Base-by-base conservation (phyloP, 257 asterid species). In the Coffea eugenioides region DNA sequence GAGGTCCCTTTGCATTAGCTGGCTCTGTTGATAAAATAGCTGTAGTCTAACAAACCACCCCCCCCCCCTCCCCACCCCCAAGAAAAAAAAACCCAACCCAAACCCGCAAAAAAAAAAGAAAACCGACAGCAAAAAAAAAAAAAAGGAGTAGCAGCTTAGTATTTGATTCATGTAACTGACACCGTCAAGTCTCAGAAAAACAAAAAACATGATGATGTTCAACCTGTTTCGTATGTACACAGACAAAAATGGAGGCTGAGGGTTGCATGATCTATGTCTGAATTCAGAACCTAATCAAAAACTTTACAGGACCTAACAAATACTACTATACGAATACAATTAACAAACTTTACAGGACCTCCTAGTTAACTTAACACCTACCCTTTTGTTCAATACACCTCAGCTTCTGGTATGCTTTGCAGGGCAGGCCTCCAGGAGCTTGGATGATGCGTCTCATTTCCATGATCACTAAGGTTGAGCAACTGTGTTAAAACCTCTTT, bases 391-490 rank as follows among this genome's bases (percentile, higher is more conserved):
- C 76, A 82, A 72, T 81, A 70, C 10, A 57, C 43, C 77, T 85
- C 85, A 80, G 82, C 25, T 83, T 90, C 97, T 10, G 97, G 91
- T 83, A 92, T 90, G 48, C 89, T 89, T n/a, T 83, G 86, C 81
- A 92, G 78, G 23, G 84, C 86, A 11, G 95, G 94, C 57, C 62
- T 85, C 93, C 92, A 88, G 0, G 94, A 69, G 69, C 75, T 80
- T 34, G 52, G 91, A 74, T 31, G 91, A 76, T 75, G 80, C 2
- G 75, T 36, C 62, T 86, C 85, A 23, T 64, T 71, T 18, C 31
- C 79, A 73, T 39, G 43, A 4, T 89, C 87, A 6, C 83, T 45
- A 21, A 48, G 78, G 75, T 81, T 71, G 81, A 83, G 78, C 72
- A 91, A 64, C 49, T 83, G 80, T 3, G 77, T 75, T 65, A 90